A percentile compares a stretch with the other conserved stretches of the same genome.
These are phyloP conservation scores for Antitrichia curtipendula DNA, from an alignment of 225 moss, liverwort and hornwort species.

Conservation along the genomic window DNA sequence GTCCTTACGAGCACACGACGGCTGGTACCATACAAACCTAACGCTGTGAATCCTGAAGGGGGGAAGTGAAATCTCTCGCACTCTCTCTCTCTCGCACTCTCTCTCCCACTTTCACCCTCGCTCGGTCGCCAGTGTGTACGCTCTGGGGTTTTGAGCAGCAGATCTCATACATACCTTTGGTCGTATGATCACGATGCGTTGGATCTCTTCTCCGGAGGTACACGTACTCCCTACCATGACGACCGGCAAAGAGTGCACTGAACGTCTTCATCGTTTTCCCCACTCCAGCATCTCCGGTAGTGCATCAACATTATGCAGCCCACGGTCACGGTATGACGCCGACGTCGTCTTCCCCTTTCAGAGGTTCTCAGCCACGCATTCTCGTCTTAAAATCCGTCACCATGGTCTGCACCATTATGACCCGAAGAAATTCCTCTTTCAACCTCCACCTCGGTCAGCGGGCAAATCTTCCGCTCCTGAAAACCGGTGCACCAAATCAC, in stretches of 20 bases:
- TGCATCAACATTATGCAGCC: constrained; percentile 6
- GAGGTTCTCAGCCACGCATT: background rate
- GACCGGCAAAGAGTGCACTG: background rate
- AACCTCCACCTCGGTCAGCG: background rate
- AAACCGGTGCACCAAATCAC: constrained; percentile 21
- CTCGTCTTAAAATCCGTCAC: background rate
- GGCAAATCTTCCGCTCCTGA: constrained; percentile 8
- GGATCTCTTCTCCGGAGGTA: constrained; percentile 13
- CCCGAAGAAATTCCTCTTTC: background rate
- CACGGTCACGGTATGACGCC: background rate
- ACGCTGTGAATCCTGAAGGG: background rate
- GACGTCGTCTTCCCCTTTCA: background rate
- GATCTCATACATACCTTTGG: constrained; percentile 29
- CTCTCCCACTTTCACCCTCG: background rate
- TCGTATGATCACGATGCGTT: background rate
- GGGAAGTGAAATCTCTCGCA: background rate
- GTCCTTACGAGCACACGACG: constrained; percentile 1
- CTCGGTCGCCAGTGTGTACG: background rate
- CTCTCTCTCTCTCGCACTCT: background rate
- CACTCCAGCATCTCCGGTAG: background rate
- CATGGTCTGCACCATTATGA: constrained; percentile 2
- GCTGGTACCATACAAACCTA: constrained; percentile 6
- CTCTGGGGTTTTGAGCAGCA: constrained; percentile 2
- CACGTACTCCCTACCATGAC: constrained; percentile 15
- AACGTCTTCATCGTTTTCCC: background rate